These are phyloP conservation scores for Apiotrichum gamsii DNA, from an alignment of 1,284 basidiomycete species.

Conservation along the genomic window DNA sequence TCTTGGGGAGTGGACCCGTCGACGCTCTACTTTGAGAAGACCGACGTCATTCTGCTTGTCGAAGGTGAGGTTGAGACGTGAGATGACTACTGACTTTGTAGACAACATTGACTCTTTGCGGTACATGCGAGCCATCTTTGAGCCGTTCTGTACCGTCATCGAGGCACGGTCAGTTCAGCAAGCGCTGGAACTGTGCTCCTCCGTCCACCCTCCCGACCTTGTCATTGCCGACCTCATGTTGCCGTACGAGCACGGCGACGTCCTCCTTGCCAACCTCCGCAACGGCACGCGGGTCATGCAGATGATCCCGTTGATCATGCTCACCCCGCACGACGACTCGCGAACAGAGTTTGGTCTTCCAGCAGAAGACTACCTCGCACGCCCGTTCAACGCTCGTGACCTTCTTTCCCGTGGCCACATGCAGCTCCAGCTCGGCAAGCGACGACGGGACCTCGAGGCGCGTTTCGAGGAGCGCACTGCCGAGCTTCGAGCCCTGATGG, in stretches of 20 bases:
- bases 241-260: slow-evolving; percentile 40
- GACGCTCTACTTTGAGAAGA: slow-evolving; percentile 40
- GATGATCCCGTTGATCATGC: slow-evolving; percentile 34
- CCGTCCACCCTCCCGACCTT: slow-evolving; percentile 21
- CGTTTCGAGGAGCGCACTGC: slow-evolving; percentile 34
- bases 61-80: too few species aligned
- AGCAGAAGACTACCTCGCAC: slow-evolving; percentile 45
- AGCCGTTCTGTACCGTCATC: slow-evolving; percentile 42
- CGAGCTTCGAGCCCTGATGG: slow-evolving; percentile 38
- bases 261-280: slow-evolving; percentile 23
- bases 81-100: too few species aligned
- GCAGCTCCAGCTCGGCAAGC: slow-evolving; percentile 38
- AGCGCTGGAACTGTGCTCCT: slow-evolving; percentile 20
- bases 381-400: slow-evolving; percentile 44
- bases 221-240: slow-evolving; percentile 49
- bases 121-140: slow-evolving; percentile 36
- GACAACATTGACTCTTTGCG: slow-evolving; percentile 25
- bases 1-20: slow-evolving; percentile 28
- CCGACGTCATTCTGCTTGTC: slow-evolving; percentile 41
- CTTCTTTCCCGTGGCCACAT: slow-evolving; percentile 45
- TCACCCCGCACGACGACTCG: slow-evolving; percentile 34
- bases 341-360: slow-evolving; percentile 41
- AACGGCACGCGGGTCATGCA: slow-evolving; percentile 9
- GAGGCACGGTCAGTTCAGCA: slow-evolving; percentile 44
- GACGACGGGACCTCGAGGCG: slow-evolving; percentile 28